Conservation (phyloP, 257 asterid genomes). For the Paraleonurus japonicus region DNA sequence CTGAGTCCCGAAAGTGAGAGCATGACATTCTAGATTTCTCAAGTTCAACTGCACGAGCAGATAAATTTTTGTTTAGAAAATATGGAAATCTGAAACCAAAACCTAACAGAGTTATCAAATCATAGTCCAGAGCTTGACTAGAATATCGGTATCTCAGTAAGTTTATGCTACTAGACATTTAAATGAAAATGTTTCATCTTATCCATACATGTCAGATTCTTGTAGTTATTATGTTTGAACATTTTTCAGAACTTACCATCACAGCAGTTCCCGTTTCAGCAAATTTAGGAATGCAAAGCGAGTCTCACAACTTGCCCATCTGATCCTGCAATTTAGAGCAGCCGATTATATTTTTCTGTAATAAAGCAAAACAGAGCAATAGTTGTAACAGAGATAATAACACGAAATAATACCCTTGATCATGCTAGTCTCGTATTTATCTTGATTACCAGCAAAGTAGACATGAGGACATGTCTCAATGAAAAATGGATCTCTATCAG, state of each 20-base stretch:
- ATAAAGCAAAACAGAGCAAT: not conserved
- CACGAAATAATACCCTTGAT: conserved; percentile 55
- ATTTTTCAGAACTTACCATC: conserved; percentile 58
- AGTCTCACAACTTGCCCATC: conserved; percentile 85
- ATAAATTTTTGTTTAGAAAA: not conserved
- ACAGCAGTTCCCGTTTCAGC: conserved; percentile 84
- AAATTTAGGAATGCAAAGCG: conserved; percentile 76
- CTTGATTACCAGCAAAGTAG: conserved; percentile 90
- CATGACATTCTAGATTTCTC: conserved; percentile 85
- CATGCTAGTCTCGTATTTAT: conserved; percentile 58
- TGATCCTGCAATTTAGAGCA: conserved; percentile 53
- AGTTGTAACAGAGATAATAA: conserved; percentile 1
- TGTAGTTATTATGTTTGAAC: not conserved
- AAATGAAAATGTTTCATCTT: not conserved
- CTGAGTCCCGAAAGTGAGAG: conserved; percentile 76
- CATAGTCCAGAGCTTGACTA: not conserved
- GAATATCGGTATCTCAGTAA: not conserved
- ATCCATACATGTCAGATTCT: not conserved
- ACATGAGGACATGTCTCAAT: conserved; percentile 94
- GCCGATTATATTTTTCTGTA: conserved; percentile 14
- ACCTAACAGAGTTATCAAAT: not conserved
- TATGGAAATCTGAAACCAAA: not conserved
- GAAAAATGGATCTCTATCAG: conserved; percentile 92
- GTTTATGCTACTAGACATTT: not conserved
- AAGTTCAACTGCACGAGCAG: conserved; percentile 70